Base-by-base conservation (phyloP, 2,329 filamentous ascomycete genomes). In the Chalaropsis ovoidea region DNA sequence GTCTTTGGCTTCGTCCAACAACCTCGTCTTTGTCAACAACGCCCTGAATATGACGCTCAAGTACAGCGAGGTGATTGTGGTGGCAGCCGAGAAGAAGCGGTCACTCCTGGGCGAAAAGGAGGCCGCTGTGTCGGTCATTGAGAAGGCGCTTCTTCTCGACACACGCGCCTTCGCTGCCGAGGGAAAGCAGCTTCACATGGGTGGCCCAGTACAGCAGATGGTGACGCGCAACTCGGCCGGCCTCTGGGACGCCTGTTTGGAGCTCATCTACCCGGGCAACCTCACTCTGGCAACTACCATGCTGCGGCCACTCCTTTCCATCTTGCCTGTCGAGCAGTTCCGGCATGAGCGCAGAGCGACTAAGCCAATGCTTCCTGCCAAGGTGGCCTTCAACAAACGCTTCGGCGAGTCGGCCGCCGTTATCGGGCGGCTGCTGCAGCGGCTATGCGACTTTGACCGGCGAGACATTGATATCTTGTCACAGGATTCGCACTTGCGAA, bases 261-360 rank as follows among this genome's bases (percentile, higher is more conserved):
- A 86, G 62, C 82, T 85, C 31, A 80, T 94, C 61, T 81, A 84
- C 69, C 80, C 83, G 35, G 82, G 85, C 42, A 83, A 88, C 69
- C 76, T 87, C n/a, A 80, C 84, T 4, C 78, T 96, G n/a, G 89
- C 90, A 0, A 86, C 83, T 61, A 83, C 84, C 43, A 86, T 93
- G 70, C 74, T 96, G 1, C 78, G 86, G 60, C 88, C 88, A 8
- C 85, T 88, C 8, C 80, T 84, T 63, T 82, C 84, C 1, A 78
- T 96, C 0, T 83, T 90, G 22, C 85, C 87, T 0, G 78, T 96
- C 22, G 92, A 96, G 73, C 83, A 84, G 65, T 86, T 96, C 65
- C 78, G 81, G 19, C 80, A 81, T 0, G 77, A 76, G 11, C 82
- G 83, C 71, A 78, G 75, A 49, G 76, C 75, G 58, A 71, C 71